A percentile compares a stretch with the other conserved stretches of the same genome.
Conservation (phyloP, 2,329 filamentous ascomycete species). For the Aspergillus fischeri region DNA sequence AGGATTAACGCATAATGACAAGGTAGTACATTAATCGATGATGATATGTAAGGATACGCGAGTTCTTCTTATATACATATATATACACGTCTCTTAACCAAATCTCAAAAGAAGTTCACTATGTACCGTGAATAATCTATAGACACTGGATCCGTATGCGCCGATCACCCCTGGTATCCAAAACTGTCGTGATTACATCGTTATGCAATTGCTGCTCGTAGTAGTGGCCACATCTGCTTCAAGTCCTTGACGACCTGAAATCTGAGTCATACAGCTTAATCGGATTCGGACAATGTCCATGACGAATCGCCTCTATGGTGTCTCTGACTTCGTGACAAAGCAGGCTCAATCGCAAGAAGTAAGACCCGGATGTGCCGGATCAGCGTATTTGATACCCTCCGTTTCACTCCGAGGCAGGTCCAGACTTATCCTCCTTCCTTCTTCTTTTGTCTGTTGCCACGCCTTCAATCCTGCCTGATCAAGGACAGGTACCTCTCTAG, state of each 20-base stretch:
- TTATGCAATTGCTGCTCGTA: background rate
- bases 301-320: too few relatives aligned
- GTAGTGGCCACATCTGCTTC: too few relatives aligned
- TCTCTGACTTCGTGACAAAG: background rate
- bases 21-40: background rate
- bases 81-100: background rate
- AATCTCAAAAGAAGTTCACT: background rate
- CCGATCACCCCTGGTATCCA: background rate
- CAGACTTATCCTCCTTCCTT: background rate
- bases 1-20: too few relatives aligned
- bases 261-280: too few relatives aligned
- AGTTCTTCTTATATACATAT: background rate
- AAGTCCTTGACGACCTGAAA: background rate
- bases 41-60: background rate
- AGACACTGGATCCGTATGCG: background rate
- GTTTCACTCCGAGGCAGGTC: background rate
- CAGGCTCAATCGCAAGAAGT: background rate
- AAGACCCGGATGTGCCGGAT: background rate
- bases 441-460: background rate
- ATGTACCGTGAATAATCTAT: too few relatives aligned
- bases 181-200: background rate
- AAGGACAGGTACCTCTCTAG: constrained; percentile 26
- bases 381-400: background rate
- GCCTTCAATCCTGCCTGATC: constrained; percentile 13
- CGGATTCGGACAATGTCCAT: too few relatives aligned